Evolutionary conservation across 768 basidiomycete species (phyloP), one percentile per base, ranked within the genome.

Genomic region (Jaapia argillacea): DNA sequence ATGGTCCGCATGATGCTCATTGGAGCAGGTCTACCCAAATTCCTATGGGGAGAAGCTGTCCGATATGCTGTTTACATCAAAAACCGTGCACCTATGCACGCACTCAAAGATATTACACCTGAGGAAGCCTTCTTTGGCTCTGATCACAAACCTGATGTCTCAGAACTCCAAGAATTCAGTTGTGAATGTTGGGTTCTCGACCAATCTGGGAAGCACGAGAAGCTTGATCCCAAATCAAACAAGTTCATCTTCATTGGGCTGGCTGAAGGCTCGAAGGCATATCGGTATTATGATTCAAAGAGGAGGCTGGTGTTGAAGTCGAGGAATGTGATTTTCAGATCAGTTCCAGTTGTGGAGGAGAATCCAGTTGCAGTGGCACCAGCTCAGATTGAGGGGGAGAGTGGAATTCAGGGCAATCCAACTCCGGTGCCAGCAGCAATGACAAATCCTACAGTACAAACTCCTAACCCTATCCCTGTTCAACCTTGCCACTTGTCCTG

Each of bases 61-160:
- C 10, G 10, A 10, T 22, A 38, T 2, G 42, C 39, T 7, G 36
- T 22, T 4, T 53, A 53, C 39, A 24, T 61, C 6, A 45, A 47
- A 36, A 58, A 57, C 46, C 22, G 50, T 3, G 28, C 45, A 6
- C 50, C 58, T 7, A 48, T 54, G 1, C 40, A 47, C 14, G 28
- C 50, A 22, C 39, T 57, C 1, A 6, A 3, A 1, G 21, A 33
- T 4, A 53, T 41, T 3, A 61, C 56, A 0, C 58, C 59, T 2
- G 45, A 52, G 6, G 52, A 61, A 26, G 50, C 45, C 1, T 48
- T 55, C 20, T 48, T 49, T 21, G 52, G 57, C 0, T 7, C 28
- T n/a, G n/a, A n/a, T n/a, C 37, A 21, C 6, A 57, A 60, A 28
- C 58, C 56, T 1, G 51, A 52, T 18, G 40, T 62, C 0, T 22